Conservation (phyloP, 2,329 filamentous ascomycete species). For the Trichophyton verrucosum region DNA sequence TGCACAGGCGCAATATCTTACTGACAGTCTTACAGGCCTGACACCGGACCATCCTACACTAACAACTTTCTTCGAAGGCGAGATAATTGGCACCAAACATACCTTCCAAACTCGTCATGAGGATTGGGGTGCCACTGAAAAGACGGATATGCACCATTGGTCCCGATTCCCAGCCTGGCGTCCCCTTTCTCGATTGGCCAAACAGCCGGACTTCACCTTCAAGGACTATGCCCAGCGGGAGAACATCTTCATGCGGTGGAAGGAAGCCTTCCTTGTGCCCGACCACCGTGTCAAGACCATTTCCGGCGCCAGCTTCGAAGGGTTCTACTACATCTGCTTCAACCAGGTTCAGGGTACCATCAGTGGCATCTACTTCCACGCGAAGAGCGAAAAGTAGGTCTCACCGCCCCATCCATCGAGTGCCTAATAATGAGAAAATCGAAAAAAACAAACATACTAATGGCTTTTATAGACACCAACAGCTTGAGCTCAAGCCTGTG, state of each 20-base stretch:
- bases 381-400: constrained; percentile 89
- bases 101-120: constrained; percentile 84
- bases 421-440: background rate
- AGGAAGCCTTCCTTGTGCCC: constrained; percentile 93
- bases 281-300: constrained; percentile 88
- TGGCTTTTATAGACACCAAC: constrained; percentile 57
- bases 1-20: background rate
- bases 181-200: constrained; percentile 55
- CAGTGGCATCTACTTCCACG: constrained; percentile 93
- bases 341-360: constrained; percentile 80
- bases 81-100: constrained; percentile 92
- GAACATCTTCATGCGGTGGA: constrained; percentile 98
- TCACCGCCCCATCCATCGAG: background rate
- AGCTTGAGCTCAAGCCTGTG: constrained; percentile 81
- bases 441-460: background rate
- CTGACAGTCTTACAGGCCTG: constrained; percentile 48
- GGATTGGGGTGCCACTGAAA: constrained; percentile 82
- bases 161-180: constrained; percentile 76
- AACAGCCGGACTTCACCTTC: constrained; percentile 46
- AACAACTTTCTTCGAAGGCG: constrained; percentile 95
- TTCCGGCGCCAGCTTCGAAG: constrained; percentile 88
- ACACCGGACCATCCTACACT: constrained; percentile 95
- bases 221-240: constrained; percentile 66
- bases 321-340: constrained; percentile 99
- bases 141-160: constrained; percentile 90